Base-by-base conservation (phyloP, 1,139 yeast species). In the Hansenula anomala region DNA sequence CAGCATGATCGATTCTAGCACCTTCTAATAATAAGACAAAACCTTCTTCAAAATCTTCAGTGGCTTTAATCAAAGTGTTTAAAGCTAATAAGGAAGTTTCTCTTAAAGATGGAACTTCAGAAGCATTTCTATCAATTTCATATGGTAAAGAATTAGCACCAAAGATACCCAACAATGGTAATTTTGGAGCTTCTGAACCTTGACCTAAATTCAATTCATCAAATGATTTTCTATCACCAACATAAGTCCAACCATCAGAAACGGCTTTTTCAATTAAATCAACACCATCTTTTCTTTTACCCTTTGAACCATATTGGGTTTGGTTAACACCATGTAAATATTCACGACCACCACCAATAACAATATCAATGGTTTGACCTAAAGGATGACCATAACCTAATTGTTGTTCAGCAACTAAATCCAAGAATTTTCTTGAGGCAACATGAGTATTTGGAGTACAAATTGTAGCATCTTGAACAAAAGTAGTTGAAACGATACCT, bases 1-100 rank as follows among this genome's bases (percentile, higher is more conserved):
- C 54, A 28, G 53, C 55, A 29, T 51, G 55, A 41, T 49, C 54
- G 30, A 51, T 47, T 47, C 54, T 49, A 20, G 55, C 55, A 43
- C 54, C 53, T 39, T 51, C 55, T 10, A 51, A 36, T 30, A 51
- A 36, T 40, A 51, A 39, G 24, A 51, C 55, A 23, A 51, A 49
- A 13, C 55, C 55, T 30, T 48, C 42, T 23, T 50, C 54, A 9
- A 42, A 34, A 35, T 49, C 38, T 36, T 49, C 45, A 18, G 54
- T 51, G 19, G 54, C 53, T 37, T 40, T 41, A 36, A 51, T 48
- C 28, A 51, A 43, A 36, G 48, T 47, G 28, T 51, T 54, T 16
- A 51, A 32, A 16, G 55, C 55, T 19, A 51, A 36, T 16, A 51
- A 30, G 4, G 54, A 48, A 37, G 40, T 42, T 36, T 51, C 54